Percentiles rank a stretch among this genome's conserved stretches.
Conservation (phyloP, 2,329 filamentous ascomycete species). For the Xylaria hypoxylon region DNA sequence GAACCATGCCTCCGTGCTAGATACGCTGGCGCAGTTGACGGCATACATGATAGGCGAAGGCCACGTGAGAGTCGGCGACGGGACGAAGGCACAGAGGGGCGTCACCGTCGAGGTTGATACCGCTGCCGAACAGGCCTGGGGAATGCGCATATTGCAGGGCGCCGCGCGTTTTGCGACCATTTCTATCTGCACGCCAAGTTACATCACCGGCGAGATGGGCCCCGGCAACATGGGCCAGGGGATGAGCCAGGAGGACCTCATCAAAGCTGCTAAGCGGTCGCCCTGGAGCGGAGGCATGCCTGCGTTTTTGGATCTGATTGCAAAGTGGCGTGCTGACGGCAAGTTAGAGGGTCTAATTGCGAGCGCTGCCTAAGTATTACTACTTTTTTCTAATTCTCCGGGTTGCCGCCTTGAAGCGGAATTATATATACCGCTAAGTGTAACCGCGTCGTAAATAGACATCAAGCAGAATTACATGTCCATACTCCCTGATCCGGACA, state of each 20-base stretch:
- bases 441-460: too few species aligned
- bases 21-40: conserved; percentile 39
- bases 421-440: too few species aligned
- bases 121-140: conserved; percentile 62
- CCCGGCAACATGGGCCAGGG: conserved; percentile 29
- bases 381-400: too few species aligned
- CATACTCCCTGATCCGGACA: too few species aligned
- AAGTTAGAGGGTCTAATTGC: conserved; percentile 45
- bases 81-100: conserved; percentile 31
- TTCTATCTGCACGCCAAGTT: conserved; percentile 65
- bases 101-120: conserved; percentile 57
- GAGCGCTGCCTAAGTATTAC: conserved; percentile 34
- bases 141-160: conserved; percentile 50
- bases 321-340: conserved; percentile 50
- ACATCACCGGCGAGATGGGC: conserved; percentile 61
- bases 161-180: conserved; percentile 56
- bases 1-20: conserved; percentile 43
- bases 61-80: conserved; percentile 44
- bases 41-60: conserved; percentile 54
- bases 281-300: conserved; percentile 51
- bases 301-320: conserved; percentile 47
- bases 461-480: too few species aligned
- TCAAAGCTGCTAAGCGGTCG: conserved; percentile 50
- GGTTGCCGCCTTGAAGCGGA: too few species aligned
- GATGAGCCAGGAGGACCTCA: conserved; percentile 46